Evolutionary conservation across 2,329 filamentous ascomycete genomes (phyloP), one percentile per base, ranked within the genome.

Genomic region (Oidium heveae): DNA sequence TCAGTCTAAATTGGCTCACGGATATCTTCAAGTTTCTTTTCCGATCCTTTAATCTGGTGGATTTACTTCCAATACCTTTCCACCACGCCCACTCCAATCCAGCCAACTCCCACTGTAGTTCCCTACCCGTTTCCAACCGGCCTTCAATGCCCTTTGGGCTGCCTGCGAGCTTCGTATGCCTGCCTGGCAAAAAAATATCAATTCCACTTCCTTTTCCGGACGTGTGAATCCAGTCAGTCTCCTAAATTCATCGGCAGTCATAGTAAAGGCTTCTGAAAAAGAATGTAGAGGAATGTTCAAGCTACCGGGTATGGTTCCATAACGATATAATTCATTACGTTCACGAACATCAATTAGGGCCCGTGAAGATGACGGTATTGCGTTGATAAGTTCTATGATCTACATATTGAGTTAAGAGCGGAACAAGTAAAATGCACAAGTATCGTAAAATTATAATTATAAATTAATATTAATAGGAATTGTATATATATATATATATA

Each of bases 101-200:
- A 84, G 51, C 82, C 81, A 88, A 64, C 80, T 84, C 1, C 84
- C 84, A 1, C 73, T 70, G 63, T 86, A 89, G 68, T 87, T 83
- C 20, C 77, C 77, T 0, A 84, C 77, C 8, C 74, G 75, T 52
- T 69, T 68, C 74, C 84, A 96, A 10, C 89, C 89, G 1, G 80
- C 82, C 64, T 84, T 75, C 61, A 72, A 71, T 33, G 91, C 91
- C 66, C 95, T 67, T 59, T 75, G 73, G 7, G 87, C 87, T 7
- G 88, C 88, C 0, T 84, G 77, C 49, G 74, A 72, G 61, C 85
- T 86, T 64, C 91, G 74, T 59, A 96, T 85, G 1, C 91, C 91
- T 0, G 88, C 81, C 70, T 86, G 93, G 70, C 91, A 98, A 68
- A 94, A 96, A 63, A 96, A 91, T 4, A 96, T 74, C 15, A 94